A percentile compares a stretch with the other conserved stretches of the same genome.
These are phyloP conservation scores for Talinum fruticosum DNA, from an alignment of 148 eudicot species.

Conservation along the genomic window DNA sequence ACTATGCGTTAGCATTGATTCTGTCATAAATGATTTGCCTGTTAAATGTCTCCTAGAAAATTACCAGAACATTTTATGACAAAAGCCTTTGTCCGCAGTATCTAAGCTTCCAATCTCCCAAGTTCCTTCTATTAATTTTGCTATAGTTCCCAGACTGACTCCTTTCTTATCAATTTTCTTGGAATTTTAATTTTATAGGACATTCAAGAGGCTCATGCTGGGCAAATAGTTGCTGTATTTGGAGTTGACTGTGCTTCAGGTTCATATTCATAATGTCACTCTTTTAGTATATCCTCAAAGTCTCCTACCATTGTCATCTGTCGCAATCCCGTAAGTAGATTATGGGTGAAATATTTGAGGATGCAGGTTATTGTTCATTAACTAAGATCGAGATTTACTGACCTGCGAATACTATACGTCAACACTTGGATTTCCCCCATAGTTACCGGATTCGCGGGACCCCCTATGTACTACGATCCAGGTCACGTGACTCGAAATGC, in stretches of 20 bases:
- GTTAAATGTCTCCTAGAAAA: constrained; percentile 4
- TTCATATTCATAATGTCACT: constrained; percentile 17
- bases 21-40: constrained; percentile 1
- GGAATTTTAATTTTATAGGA: constrained; percentile 45
- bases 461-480: too few species aligned
- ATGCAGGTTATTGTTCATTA: background rate
- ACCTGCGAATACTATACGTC: background rate
- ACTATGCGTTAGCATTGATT: constrained; percentile 1
- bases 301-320: too few species aligned
- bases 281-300: background rate
- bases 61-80: background rate
- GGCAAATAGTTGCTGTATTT: constrained; percentile 97
- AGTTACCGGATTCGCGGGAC: too few species aligned
- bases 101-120: background rate
- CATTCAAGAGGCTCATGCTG: constrained; percentile 98
- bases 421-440: too few species aligned
- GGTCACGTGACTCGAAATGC: too few species aligned
- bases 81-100: background rate
- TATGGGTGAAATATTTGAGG: background rate
- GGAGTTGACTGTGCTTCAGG: constrained; percentile 99
- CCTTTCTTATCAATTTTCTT: constrained; percentile 11
- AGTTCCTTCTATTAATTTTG: background rate
- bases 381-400: background rate
- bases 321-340: too few species aligned
- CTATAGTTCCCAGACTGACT: background rate